Base-by-base conservation (phyloP, 768 basidiomycete species). In the Phylloporus rhodoxanthus region DNA sequence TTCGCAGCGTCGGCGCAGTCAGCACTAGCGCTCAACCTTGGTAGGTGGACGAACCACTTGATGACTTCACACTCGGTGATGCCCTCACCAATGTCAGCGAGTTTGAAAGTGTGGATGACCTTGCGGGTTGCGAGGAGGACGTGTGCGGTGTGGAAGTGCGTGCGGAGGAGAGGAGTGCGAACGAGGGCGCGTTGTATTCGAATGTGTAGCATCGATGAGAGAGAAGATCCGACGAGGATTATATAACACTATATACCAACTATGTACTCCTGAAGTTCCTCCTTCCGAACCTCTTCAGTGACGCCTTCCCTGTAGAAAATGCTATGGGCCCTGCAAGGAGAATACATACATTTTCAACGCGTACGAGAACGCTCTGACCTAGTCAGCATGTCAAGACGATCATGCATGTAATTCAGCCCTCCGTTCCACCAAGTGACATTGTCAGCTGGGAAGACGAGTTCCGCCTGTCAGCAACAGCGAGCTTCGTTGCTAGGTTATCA, bases 51-150 rank as follows among this genome's bases (percentile, higher is more conserved):
- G 53, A 53, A 87, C 90, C 91, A 93, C 65, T 83, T 84, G 41
- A 94, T 82, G 55, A 93, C 78, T 68, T 94, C 89, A 61, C 87
- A 89, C 66, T 93, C 90, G 20, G 89, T 91, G 56, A 93, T 91
- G 5, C 91, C 91, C 67, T 92, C 90, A 4, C 91, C 90, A 60
- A 92, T 89, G 63, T 91, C 87, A 1, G 87, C 87, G 33, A 90
- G 78, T 50, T 81, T 87, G 73, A 89, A 89, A 8, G 73, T 78
- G 49, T 85, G 72, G n/a, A 75, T 48, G 11, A 71, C 64, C 45
- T 68, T 75, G 21, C 61, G 61, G 2, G 68, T 60, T 2, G 67
- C 64, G 47, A 61, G 67, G 38, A 58, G 60, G 14, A 65, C 45
- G 15, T 54, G 56, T 1, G 64, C 67, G 2, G 64, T 58, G 55